Evolutionary conservation across 208 protist genomes (phyloP), one percentile per base, ranked within the genome.

Genomic region (Acanthamoeba sp.): DNA sequence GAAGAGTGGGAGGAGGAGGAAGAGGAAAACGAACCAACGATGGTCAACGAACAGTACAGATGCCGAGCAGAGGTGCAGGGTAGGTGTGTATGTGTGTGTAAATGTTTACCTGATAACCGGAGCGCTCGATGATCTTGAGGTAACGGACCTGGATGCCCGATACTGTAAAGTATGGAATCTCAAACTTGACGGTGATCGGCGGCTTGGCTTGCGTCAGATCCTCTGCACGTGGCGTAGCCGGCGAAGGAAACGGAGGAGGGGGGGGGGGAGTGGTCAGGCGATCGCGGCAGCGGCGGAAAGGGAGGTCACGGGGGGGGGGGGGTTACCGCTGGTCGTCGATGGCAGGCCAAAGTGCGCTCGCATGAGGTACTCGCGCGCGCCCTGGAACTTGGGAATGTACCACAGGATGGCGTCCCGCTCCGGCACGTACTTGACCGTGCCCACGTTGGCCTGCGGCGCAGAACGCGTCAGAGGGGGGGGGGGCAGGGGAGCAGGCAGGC

Each of bases 111-210:
- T 22, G 24, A 27, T 85, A 85, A 94, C 99, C 98, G 48, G 96
- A 98, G 96, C 99, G 98, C 97, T 99, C 99, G 34, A 98, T 97
- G 78, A 99, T 98, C 96, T 99, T 99, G 32, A 99, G 96, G 94
- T 99, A 99, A n/a, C 99, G 98, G 73, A 99, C 99, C 96, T 99
- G 99, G 48, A 99, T 98, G 62, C 99, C 99, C 1, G 99, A 99
- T 12, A 99, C 98, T 1, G 99, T 99, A 92, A 99, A 99, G 96
- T 99, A 99, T 12, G 99, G 99, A 92, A 99, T 99, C 94, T 99
- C 98, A 96, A 99, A 99, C 89, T 99, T 97, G 87, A 99, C 98
- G 73, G 97, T 96, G 62, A 99, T 99, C 24, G 99, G 99, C 52
- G 97, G 97, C 29, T 71, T 36, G 32, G 62, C 18, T 20, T 57